Evolutionary conservation across 1,139 yeast genomes (phyloP).

Genomic region (Magnusiomyces magnusii): DNA sequence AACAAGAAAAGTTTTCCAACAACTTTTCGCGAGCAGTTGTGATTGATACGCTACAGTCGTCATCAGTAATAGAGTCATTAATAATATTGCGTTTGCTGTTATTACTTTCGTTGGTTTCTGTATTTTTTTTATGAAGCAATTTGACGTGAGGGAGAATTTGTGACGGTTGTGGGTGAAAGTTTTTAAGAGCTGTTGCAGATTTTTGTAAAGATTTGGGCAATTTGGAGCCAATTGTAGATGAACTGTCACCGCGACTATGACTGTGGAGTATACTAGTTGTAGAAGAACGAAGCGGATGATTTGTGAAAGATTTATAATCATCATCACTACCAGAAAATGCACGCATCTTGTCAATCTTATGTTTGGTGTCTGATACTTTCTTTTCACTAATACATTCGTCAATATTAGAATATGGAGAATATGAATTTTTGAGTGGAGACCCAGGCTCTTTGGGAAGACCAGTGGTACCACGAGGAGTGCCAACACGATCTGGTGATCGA

Average conservation of each 20-base stretch:
- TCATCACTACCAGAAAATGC: not conserved
- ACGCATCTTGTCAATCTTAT: not conserved
- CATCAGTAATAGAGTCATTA: conserved; percentile 21
- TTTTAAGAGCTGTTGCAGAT: not conserved
- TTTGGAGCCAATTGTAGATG: not conserved
- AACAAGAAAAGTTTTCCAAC: conserved; percentile 45
- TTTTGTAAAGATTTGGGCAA: not conserved
- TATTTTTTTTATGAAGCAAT: conserved; percentile 3
- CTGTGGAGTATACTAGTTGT: not conserved
- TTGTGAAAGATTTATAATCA: not conserved
- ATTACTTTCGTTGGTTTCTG: not conserved
- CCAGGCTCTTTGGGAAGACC: not conserved
- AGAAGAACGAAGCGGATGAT: not conserved
- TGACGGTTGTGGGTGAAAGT: not conserved
- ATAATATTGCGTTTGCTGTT: conserved; percentile 18
- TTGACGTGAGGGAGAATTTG: conserved; percentile 5
- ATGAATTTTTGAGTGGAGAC: not conserved
- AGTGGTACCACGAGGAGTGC: not conserved
- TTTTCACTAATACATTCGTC: not conserved
- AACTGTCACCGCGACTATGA: not conserved
- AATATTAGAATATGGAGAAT: not conserved
- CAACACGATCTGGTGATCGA: not conserved
- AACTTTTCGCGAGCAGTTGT: conserved; percentile 32
- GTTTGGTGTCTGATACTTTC: not conserved
- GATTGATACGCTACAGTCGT: conserved; percentile 24